Conservation (phyloP, 2,329 filamentous ascomycete genomes). For the Aspergillus sp. region DNA sequence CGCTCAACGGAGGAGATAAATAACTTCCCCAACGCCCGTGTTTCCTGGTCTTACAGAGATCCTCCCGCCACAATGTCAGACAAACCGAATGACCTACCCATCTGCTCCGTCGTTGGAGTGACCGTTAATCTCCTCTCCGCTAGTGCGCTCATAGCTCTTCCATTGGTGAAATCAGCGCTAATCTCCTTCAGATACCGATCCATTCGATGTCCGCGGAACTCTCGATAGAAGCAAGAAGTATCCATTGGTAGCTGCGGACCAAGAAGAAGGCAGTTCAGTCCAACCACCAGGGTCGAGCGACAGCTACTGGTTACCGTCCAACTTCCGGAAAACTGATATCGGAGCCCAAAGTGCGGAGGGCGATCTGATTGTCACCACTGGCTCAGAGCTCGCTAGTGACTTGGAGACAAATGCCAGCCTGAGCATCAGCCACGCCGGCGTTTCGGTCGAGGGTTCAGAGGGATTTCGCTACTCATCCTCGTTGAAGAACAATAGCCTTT, state of each 20-base stretch:
- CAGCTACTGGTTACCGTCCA: not conserved
- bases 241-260: not conserved
- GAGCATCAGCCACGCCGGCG: not conserved
- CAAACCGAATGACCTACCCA: not conserved
- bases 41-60: no score
- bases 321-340: not conserved
- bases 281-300: not conserved
- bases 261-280: not conserved
- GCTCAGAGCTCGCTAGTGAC: not conserved
- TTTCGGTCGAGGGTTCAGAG: not conserved
- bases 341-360: not conserved
- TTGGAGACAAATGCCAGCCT: not conserved
- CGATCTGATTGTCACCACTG: not conserved
- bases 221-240: constrained; percentile 1
- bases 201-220: not conserved
- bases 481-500: not conserved
- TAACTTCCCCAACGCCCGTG: no score
- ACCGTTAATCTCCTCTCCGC: not conserved
- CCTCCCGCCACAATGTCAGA: not conserved
- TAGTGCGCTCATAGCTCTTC: not conserved
- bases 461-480: not conserved
- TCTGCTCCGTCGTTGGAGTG: not conserved
- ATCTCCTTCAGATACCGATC: not conserved
- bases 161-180: not conserved
- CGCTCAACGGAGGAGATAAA: no score